Conservation (phyloP, 2,329 filamentous ascomycete species). For the Coccinonectria pachysandricola region DNA sequence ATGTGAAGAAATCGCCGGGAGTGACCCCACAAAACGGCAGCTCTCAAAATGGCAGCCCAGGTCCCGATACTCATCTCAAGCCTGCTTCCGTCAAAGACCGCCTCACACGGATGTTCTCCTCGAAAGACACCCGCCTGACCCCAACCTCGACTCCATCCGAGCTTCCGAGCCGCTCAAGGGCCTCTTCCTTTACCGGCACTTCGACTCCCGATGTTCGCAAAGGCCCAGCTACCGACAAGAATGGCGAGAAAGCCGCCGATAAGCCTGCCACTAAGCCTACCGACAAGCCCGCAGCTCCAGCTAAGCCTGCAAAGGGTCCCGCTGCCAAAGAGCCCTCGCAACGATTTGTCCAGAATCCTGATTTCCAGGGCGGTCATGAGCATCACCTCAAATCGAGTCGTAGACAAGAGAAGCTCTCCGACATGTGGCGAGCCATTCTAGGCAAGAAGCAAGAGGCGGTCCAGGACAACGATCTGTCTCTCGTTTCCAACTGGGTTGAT, state of each 20-base stretch:
- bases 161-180: slow-evolving; percentile 23
- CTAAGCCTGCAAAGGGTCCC: slow-evolving; percentile 20
- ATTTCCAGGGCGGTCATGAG: slow-evolving; percentile 61
- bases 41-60: slow-evolving; percentile 16
- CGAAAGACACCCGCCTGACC: slow-evolving; percentile 36
- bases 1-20: slow-evolving; percentile 29
- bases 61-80: slow-evolving; percentile 13
- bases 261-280: slow-evolving; percentile 12
- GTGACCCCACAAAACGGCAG: slow-evolving; percentile 30
- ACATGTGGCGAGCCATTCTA: slow-evolving; percentile 80
- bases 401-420: slow-evolving; percentile 87
- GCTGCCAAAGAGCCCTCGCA: slow-evolving; percentile 29
- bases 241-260: slow-evolving; percentile 27
- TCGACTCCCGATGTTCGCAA: too few relatives aligned
- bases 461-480: slow-evolving; percentile 71
- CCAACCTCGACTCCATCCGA: slow-evolving; percentile 27
- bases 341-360: slow-evolving; percentile 41
- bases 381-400: slow-evolving; percentile 84
- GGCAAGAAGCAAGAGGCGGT: slow-evolving; percentile 70
- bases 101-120: slow-evolving; percentile 55
- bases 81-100: slow-evolving; percentile 50
- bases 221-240: slow-evolving; percentile 34
- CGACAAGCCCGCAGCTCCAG: slow-evolving; percentile 17
- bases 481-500: slow-evolving; percentile 95
- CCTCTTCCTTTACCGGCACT: slow-evolving; percentile 24